These are phyloP conservation scores for Colletotrichum tofieldiae DNA, from an alignment of 2,329 filamentous ascomycete species.

Conservation along the genomic window DNA sequence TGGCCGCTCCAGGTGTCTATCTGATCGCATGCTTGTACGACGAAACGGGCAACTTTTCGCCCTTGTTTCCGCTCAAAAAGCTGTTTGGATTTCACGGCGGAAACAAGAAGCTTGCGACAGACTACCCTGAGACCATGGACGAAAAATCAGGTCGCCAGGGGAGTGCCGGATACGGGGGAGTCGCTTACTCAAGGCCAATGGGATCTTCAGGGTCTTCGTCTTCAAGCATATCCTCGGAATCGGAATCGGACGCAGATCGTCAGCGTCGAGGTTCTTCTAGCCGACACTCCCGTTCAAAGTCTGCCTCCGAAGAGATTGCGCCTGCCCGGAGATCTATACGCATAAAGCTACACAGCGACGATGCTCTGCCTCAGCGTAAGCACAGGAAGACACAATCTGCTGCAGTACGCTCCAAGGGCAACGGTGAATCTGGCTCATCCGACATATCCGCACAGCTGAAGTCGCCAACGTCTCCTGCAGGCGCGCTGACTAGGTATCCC, in stretches of 20 bases:
- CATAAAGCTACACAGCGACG: constrained; percentile 90
- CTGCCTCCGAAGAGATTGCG: constrained; percentile 75
- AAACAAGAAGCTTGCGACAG: constrained; percentile 64
- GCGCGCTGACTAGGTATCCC: constrained; percentile 88
- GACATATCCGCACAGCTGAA: constrained; percentile 87
- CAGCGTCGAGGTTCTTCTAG: constrained; percentile 50
- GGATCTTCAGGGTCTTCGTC: constrained; percentile 69
- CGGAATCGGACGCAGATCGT: constrained; percentile 72
- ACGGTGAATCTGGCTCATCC: constrained; percentile 54
- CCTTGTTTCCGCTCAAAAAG: constrained; percentile 80
- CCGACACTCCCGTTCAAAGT: constrained; percentile 76
- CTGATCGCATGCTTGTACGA: constrained; percentile 88
- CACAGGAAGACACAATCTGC: constrained; percentile 73
- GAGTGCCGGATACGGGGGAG: constrained; percentile 43
- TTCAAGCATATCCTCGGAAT: constrained; percentile 79
- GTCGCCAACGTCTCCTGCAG: constrained; percentile 89
- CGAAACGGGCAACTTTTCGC: constrained; percentile 83
- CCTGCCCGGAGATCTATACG: constrained; percentile 86
- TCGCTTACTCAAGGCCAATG: constrained; percentile 32
- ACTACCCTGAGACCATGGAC: constrained; percentile 51
- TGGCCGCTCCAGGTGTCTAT: constrained; percentile 87
- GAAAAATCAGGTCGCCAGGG: constrained; percentile 49
- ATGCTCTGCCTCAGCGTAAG: constrained; percentile 81
- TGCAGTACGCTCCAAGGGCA: constrained; percentile 60
- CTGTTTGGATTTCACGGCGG: constrained; percentile 68